Evolutionary conservation across 2,329 filamentous ascomycete genomes (phyloP).

Genomic region (Zasmidium angulare): DNA sequence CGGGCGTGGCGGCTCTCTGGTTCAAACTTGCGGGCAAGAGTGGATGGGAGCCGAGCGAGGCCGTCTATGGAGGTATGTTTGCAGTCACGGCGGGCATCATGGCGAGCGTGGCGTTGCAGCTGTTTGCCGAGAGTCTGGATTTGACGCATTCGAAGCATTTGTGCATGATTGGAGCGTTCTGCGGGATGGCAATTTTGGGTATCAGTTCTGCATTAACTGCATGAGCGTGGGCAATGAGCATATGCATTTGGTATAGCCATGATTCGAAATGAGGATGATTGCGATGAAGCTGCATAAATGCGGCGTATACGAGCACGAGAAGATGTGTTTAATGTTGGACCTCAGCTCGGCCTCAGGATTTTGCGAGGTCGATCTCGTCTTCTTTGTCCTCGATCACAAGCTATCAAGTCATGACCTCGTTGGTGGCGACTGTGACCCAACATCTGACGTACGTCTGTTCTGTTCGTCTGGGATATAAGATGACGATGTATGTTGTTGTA

Average conservation of each 20-base stretch:
- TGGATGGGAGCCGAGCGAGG: slow-evolving; percentile 52
- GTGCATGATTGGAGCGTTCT: slow-evolving; percentile 77
- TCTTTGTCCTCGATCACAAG: too few species aligned
- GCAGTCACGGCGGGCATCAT: slow-evolving; percentile 90
- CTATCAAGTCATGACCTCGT: too few species aligned
- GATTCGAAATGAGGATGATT: too few species aligned
- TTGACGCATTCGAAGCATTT: slow-evolving; percentile 76
- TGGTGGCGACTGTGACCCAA: too few species aligned
- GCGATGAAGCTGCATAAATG: neutral
- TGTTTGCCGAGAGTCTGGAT: slow-evolving; percentile 83
- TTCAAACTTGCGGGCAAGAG: slow-evolving; percentile 67
- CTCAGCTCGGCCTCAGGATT: too few species aligned
- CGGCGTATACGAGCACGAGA: too few species aligned
- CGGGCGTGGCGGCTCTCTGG: slow-evolving; percentile 80
- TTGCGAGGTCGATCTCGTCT: too few species aligned
- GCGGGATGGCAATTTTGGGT: slow-evolving; percentile 85
- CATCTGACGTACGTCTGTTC: too few species aligned
- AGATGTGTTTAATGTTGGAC: too few species aligned
- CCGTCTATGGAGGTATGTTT: slow-evolving; percentile 77
- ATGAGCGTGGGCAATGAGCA: slow-evolving; percentile 20
- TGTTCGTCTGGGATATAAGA: too few species aligned
- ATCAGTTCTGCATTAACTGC: slow-evolving; percentile 82
- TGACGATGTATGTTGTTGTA: too few species aligned
- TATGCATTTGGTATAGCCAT: too few species aligned
- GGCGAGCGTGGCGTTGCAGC: slow-evolving; percentile 85